Evolutionary conservation across 345 rosid genomes (phyloP), one percentile per base, ranked within the genome.

Genomic region (Brassica carinata): DNA sequence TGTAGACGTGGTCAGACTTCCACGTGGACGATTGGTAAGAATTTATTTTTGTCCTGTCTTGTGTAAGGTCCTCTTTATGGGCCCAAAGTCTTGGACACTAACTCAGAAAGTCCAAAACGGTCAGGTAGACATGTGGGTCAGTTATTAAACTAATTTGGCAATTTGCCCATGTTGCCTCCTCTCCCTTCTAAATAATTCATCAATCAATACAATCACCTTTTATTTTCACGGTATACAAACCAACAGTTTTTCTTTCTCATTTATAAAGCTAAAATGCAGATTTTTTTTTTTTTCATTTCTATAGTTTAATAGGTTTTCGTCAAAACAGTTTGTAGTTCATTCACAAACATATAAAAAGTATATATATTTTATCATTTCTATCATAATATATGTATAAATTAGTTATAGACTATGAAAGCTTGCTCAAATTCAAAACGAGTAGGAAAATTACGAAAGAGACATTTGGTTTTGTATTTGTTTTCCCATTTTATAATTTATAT

Each of bases 51-150:
- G 58, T 55, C 79, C 62, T 64, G 71, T 80, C 75, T 80, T 13
- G 17, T 34, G 71, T 74, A 15, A 75, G 73, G 66, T 62, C 75
- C 6, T 1, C 11, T 17, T 18, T 14, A 73, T 80, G 79, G 79
- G 79, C 61, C 79, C 83, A 63, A 23, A 53, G 36, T 14, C 36
- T 75, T 36, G 4, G 76, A 80, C 79, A 63, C 79, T 75, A 80
- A 64, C 68, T 64, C 76, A 38, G 72, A 80, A 80, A 80, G 72
- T 80, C 83, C 83, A 81, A 81, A 75, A 70, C 3, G 19, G 68
- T 81, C 80, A 81, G 80, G 72, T 75, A 36, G 17, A 70, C 76
- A 75, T 55, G 83, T 63, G 67, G 83, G 73, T 11, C 73, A 63
- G 18, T 65, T 57, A 13, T 19, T 13, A 27, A 81, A 75, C 80